Conservation (phyloP, 73 alveolate species). For the Tetrahymena malaccensis region DNA sequence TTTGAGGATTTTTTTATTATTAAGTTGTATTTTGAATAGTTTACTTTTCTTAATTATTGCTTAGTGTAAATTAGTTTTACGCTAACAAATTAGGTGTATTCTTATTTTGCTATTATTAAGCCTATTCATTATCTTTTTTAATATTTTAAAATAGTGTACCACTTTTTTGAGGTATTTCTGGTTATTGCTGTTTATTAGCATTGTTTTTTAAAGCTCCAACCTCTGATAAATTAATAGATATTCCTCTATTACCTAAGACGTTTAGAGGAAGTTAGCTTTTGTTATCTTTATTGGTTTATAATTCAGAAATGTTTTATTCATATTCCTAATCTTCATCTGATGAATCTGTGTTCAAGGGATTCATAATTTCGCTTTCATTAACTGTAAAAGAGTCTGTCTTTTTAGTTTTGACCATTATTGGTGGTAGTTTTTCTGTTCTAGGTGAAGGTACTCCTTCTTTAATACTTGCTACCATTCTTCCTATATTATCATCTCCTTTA, state of each 20-base stretch:
- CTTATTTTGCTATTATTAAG: too few species aligned
- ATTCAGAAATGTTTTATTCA: background rate
- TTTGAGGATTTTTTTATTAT: background rate
- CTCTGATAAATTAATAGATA: background rate
- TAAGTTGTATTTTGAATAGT: background rate
- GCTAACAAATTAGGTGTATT: background rate
- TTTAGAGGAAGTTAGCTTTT: background rate
- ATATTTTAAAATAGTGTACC: background rate
- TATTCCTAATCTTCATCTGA: background rate
- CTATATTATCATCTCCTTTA: background rate
- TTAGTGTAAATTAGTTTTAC: too few species aligned
- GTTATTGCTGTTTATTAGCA: background rate
- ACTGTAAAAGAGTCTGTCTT: background rate
- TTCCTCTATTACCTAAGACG: background rate
- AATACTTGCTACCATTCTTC: background rate
- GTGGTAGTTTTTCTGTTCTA: background rate
- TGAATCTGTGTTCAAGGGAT: background rate
- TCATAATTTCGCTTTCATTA: background rate
- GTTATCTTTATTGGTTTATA: background rate
- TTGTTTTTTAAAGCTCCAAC: background rate
- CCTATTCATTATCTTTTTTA: background rate
- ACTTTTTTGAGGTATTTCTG: background rate
- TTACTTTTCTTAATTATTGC: background rate
- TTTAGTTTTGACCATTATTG: background rate
- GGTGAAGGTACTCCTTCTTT: background rate